Base-by-base conservation (phyloP, 345 rosid genomes). In the Raphanus raphanistrum region DNA sequence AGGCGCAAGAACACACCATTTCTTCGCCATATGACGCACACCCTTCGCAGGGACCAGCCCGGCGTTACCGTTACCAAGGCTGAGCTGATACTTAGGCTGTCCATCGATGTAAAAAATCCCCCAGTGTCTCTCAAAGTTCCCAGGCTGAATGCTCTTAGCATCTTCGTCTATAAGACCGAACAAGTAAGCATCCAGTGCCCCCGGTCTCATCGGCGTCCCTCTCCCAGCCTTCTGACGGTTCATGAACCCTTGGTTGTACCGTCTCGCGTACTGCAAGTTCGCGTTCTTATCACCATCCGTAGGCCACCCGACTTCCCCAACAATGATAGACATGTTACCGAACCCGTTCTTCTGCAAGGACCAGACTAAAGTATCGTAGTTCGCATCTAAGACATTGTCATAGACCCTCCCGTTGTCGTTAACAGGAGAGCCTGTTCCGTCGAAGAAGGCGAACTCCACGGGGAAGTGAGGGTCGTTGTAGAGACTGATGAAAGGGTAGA, bases 291-390 rank as follows among this genome's bases (percentile, higher is more conserved):
- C 90, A 10, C 95, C 90, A 13, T 90, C 92, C 4, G 88, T 90
- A 0, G 92, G 95, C 92, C 95, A 88, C 8, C 95, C 96, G 15
- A 90, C 78, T 76, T 90, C 96, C 16, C 96, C 92, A 31, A 88
- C 77, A 1, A 88, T 79, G 26, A 90, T 85, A 16, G 85, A 41
- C 83, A 87, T 8, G 68, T 86, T 82, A 7, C 86, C 83, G 28
- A 70, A 88, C 57, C 96, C 91, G 64, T 86, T 85, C 78, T 85
- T 88, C 83, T 88, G 85, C 45, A 88, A 80, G 1, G 96, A 86
- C 83, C 88, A 87, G 2, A 79, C 85, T 3, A 90, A 87, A 6
- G 86, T 90, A 59, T 90, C 95, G 54, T 81, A 76, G 82, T 85
- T 87, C 50, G 95, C 95, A 54, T 88, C 92, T 29, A 88, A 84